These are phyloP conservation scores for Nicotiana obtusifolia DNA, from an alignment of 257 asterid species.

Conservation along the genomic window DNA sequence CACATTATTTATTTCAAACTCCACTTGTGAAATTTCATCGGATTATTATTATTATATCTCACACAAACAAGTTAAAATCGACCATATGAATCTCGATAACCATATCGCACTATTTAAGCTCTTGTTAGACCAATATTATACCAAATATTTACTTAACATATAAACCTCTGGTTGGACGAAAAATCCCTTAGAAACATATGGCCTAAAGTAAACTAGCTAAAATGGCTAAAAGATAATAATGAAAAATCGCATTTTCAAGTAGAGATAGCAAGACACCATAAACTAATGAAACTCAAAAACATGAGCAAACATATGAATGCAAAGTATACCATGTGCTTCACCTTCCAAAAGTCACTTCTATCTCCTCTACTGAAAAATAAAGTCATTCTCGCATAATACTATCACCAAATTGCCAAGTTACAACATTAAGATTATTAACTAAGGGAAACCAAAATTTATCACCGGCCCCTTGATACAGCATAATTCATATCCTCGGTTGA, in stretches of 20 bases:
- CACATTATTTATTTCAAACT: no score
- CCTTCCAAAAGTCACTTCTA: background rate
- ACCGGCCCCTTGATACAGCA: constrained; percentile 52
- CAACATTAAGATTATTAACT: constrained; percentile 2
- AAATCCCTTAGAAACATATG: no score
- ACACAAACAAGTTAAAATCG: no score
- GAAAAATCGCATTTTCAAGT: background rate
- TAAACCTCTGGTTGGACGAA: no score
- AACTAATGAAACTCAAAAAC: background rate
- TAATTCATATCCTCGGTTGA: constrained; percentile 59
- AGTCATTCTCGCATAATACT: background rate
- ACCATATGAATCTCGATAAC: no score
- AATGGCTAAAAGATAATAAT: no score
- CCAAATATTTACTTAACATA: no score
- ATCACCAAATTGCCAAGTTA: background rate
- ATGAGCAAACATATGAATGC: background rate
- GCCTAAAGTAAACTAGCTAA: no score
- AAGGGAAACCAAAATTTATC: constrained; percentile 16
- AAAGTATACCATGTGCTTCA: background rate
- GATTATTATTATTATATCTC: background rate
- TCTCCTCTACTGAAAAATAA: background rate
- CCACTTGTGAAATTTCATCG: no score
- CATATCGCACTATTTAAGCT: no score
- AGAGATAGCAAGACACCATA: background rate
- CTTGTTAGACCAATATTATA: no score